Base-by-base conservation (phyloP, 108 stramenopile genomes). In the Seminavis robusta region DNA sequence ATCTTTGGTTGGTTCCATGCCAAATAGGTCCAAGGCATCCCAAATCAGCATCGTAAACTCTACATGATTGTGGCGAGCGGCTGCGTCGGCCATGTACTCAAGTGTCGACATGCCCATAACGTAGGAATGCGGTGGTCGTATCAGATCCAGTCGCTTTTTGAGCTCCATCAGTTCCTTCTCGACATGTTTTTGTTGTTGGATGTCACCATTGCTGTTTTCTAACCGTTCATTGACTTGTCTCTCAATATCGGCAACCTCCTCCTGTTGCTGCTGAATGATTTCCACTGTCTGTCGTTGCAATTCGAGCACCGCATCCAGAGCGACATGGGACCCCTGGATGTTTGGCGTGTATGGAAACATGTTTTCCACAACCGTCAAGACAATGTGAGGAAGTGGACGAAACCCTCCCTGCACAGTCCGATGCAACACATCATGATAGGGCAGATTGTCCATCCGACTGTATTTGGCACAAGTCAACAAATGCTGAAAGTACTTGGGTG, bases 1-100 rank as follows among this genome's bases (percentile, higher is more conserved):
- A 11, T 63, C 23, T 39, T 77, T 74, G 0, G 79, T 83, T 23
- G 84, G 82, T 13, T 57, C 23, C 48, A 77, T 71, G 5, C 61
- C 56, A 33, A 70, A 79, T n/a, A 57, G 20, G 15, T 85, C 82
- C 27, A 84, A 45, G 9, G 84, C 21, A 31, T 90, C 84, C 84
- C 82, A 81, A 8, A 83, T 52, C 36, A 83, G 70, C 37, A 79
- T 29, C 15, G 59, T 75, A 17, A 81, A 57, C 4, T 86, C 70
- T 15, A 53, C 10, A 48, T 54, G 44, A 11, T 66, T 65, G 6
- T 42, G 32, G 17, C 61, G 56, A 4, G 81, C 58, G n/a, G 82
- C 80, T 33, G 59, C 59, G 17, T 65, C 42, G 19, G 79, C 66
- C 41, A 90, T 79, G 1, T 39, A 21, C 61, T 90, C 88, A 48